These are phyloP conservation scores for Colletotrichum sp. DNA, from an alignment of 2,329 filamentous ascomycete species.

Conservation along the genomic window DNA sequence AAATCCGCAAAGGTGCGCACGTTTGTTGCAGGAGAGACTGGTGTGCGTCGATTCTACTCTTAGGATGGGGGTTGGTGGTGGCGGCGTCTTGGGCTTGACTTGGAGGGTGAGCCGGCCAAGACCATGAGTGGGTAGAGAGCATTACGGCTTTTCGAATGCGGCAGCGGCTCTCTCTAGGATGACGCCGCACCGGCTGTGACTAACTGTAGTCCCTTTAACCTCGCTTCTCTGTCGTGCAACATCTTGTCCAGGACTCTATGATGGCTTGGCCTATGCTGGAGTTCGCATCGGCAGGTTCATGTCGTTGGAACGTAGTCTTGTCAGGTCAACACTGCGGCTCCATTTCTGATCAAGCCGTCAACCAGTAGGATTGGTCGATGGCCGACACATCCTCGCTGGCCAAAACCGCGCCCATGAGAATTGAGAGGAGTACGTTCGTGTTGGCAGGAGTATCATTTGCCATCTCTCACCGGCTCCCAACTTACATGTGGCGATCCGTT, in stretches of 20 bases:
- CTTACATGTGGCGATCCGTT: constrained; percentile 7
- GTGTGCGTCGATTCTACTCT: not conserved
- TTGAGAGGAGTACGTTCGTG: not conserved
- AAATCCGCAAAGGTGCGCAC: not conserved
- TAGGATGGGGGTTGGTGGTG: not conserved
- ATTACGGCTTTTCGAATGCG: not conserved
- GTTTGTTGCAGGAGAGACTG: not conserved
- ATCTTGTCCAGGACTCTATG: not conserved
- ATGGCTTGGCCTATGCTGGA: not conserved
- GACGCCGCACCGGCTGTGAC: not conserved
- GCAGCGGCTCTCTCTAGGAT: not conserved
- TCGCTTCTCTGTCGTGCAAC: not conserved
- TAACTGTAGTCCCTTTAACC: not conserved
- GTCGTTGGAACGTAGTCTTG: not conserved
- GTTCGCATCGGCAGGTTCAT: not conserved
- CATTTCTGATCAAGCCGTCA: not conserved
- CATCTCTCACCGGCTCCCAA: not conserved
- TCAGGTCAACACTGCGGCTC: not conserved
- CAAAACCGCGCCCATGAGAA: not conserved
- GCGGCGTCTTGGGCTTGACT: not conserved
- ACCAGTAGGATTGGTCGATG: constrained; percentile 4
- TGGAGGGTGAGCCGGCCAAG: not conserved
- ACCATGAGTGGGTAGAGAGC: not conserved
- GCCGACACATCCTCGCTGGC: not conserved
- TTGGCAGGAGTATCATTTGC: constrained; percentile 11